phyloP scores from a whole-genome alignment of 2,329 filamentous ascomycete genomes.

The Curvularia sp. region DNA sequence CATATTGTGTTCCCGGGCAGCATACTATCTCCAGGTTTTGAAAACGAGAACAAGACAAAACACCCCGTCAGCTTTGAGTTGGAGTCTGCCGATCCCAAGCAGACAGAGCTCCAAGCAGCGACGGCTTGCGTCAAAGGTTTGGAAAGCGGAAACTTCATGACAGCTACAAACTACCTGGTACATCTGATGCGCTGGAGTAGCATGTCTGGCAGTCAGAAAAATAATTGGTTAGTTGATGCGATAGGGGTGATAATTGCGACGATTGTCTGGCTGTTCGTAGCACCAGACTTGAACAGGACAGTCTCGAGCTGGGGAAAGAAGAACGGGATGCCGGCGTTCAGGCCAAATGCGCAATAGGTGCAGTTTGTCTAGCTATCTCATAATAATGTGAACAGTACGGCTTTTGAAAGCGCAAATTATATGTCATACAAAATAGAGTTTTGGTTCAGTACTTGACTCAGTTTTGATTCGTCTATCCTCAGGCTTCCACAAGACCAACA shows the following conservation, averaged over 20 bases:
- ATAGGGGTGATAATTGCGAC: conserved; percentile 62
- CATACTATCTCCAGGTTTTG: conserved; percentile 78
- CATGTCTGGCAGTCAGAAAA: conserved; percentile 61
- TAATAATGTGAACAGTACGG: not conserved
- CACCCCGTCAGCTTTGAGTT: conserved; percentile 79
- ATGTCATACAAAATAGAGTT: not conserved
- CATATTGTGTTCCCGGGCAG: conserved; percentile 85
- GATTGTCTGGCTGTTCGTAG: conserved; percentile 64
- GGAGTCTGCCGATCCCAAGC: conserved; percentile 81
- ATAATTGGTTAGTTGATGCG: conserved; percentile 62
- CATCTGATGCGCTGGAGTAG: conserved; percentile 70
- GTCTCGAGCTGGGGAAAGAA: conserved; percentile 65
- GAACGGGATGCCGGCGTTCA: conserved; percentile 55
- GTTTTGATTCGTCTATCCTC: not conserved
- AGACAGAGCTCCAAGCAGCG: conserved; percentile 81
- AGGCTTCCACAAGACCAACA: not conserved
- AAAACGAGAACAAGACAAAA: conserved; percentile 78
- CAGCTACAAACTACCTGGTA: conserved; percentile 78
- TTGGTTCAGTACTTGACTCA: not conserved
- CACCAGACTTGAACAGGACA: conserved; percentile 64
- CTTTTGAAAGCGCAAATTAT: not conserved
- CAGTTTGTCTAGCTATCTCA: not conserved
- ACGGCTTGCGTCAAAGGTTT: conserved; percentile 72
- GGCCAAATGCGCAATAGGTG: conserved; percentile 35
- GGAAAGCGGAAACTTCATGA: conserved; percentile 79